phyloP scores from a whole-genome alignment of 805 yeast genomes.

The Ogataea dorogensis region DNA sequence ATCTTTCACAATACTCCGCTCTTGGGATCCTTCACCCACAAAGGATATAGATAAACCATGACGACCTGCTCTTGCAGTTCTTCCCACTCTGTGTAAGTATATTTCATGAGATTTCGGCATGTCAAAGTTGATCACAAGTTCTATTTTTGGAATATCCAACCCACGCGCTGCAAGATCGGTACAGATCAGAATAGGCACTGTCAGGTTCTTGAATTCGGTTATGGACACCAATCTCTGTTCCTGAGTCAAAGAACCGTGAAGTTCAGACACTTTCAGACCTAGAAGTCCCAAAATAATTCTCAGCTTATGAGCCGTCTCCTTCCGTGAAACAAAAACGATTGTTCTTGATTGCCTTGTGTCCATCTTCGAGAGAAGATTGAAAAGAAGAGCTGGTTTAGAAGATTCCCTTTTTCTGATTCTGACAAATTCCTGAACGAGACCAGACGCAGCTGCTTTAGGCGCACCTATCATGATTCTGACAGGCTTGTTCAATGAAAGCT shows the following conservation, averaged over 20 bases:
- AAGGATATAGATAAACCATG: slow-evolving; percentile 90
- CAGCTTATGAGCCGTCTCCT: slow-evolving; percentile 84
- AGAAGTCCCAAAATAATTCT: slow-evolving; percentile 72
- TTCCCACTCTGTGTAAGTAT: slow-evolving; percentile 95
- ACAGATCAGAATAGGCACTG: slow-evolving; percentile 87
- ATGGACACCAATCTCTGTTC: slow-evolving; percentile 90
- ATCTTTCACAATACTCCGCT: slow-evolving; percentile 85
- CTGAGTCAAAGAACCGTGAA: slow-evolving; percentile 82
- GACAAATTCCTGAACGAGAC: slow-evolving; percentile 88
- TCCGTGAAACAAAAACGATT: slow-evolving; percentile 89
- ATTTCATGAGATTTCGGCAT: slow-evolving; percentile 93
- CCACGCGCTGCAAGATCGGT: slow-evolving; percentile 99
- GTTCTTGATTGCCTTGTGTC: slow-evolving; percentile 67
- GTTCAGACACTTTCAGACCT: slow-evolving; percentile 75
- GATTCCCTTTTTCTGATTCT: slow-evolving; percentile 88
- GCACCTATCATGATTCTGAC: slow-evolving; percentile 95
- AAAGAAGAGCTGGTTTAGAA: slow-evolving; percentile 79
- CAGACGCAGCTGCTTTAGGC: slow-evolving; percentile 91
- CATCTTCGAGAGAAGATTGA: slow-evolving; percentile 63
- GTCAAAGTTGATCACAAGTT: slow-evolving; percentile 89
- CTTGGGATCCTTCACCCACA: slow-evolving; percentile 89
- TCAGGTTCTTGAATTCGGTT: slow-evolving; percentile 74
- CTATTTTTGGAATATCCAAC: slow-evolving; percentile 97
- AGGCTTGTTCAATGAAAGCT: slow-evolving; percentile 84
- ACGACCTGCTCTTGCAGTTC: slow-evolving; percentile 99